Evolutionary conservation across 805 yeast genomes (phyloP), one percentile per base, ranked within the genome.

Genomic region (Naumovozyma dairenensis): DNA sequence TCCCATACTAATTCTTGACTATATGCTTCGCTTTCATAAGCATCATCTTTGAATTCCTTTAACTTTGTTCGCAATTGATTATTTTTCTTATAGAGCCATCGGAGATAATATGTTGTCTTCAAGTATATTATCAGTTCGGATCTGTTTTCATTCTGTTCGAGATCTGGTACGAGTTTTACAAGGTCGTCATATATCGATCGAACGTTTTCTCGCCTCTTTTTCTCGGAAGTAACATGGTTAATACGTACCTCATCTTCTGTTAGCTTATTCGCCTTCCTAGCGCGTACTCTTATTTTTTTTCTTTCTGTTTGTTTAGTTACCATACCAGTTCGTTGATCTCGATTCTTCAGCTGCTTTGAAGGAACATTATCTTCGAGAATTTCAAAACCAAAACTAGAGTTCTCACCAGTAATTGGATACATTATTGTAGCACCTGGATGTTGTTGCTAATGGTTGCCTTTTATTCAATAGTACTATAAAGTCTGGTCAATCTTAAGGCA

Each of bases 171-270:
- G 6, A 83, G 55, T 1, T 69, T 65, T 0, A 86, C 87, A 16
- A 87, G 65, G 35, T 69, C 71, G 46, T 82, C 93, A 49, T 84
- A 87, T 7, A 85, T 87, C 7, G 77, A 71, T 29, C 96, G 65
- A 16, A 89, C 84, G 27, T 87, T 84, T 43, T 78, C 84, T 40
- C 97, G 66, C 47, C 97, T 66, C 49, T 80, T 81, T 53, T 85
- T 87, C 53, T 87, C 97, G 0, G 87, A 78, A 4, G 82, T 82
- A 6, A 83, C 80, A 49, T 82, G 94, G 44, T 79, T 82, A 4
- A 77, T 78, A 75, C 56, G 45, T 42, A 54, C 58, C 36, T 62
- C 59, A 25, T 55, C 63, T 2, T 57, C 58, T 1, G 60, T 47
- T 26, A 62, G 42, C 16, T 34, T 38, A 21, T 34, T 39, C 3